Base-by-base conservation (phyloP, 139 green algal species). In the Marvania coccoides region DNA sequence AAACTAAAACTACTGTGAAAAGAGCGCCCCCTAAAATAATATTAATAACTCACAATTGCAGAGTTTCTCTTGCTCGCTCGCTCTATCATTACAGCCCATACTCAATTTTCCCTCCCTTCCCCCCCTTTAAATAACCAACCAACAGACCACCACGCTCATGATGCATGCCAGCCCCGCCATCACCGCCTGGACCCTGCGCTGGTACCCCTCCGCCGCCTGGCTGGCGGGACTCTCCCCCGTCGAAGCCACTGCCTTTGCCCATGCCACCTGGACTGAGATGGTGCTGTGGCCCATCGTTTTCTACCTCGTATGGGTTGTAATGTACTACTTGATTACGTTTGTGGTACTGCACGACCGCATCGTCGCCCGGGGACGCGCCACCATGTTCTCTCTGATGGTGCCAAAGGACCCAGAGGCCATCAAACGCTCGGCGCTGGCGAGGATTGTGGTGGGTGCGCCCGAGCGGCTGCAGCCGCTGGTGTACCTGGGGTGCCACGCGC, bases 291-390 rank as follows among this genome's bases (percentile, higher is more conserved):
- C 86, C 1, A 75, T 88, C 37, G 55, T 35, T 4, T 65, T 75
- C 37, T 88, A 91, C 63, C 23, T 78, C 1, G 55, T 42, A 2
- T 91, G 85, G 80, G 69, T 75, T 19, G 14, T 63, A 7, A 1
- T 74, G 0, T 91, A 93, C 70, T 93, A 86, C 61, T 30, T 82
- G 7, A 75, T 87, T 26, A 81, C 83, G 40, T 91, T 88, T 55
- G 67, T 88, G 37, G 12, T 84, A 5, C 69, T 79, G 1, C 72
- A 78, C 26, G 59, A 83, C 26, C 72, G 73, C 31, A 89, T 89
- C 23, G 46, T 70, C 62, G 19, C 40, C 23, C 38, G 65, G 5
- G 70, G 70, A 30, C 74, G 77, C 35, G 31, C 65, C 12, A 90
- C 81, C 28, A 76, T 90, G 38, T 90, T 90, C 71, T 53, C 61